Base-by-base conservation (phyloP, 176 grass and related monocot genomes). In the Oryza glaberrima region DNA sequence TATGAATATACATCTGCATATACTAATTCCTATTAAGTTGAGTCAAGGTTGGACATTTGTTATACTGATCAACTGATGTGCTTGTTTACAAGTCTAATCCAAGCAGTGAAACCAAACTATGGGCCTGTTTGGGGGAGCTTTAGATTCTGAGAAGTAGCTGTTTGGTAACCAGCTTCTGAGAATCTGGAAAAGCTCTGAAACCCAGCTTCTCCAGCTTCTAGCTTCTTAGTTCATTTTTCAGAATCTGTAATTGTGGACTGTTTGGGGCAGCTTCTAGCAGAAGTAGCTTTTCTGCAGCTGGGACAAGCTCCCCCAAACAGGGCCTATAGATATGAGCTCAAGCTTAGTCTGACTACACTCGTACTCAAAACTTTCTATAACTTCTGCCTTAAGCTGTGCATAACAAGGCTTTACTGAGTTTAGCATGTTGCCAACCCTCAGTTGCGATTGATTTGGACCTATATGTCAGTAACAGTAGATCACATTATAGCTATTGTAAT, bases 381-480 rank as follows among this genome's bases (percentile, higher is more conserved):
- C 11, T 32, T 78, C 20, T 25, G 60, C 35, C 23, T 28, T 77
- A 15, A 26, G 36, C 14, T 0, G 9, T 52, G 52, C 67, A 49
- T 70, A 61, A 46, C 16, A 9, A 46, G 38, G 5, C 26, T 78
- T 17, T 11, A 9, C 20, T 49, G 20, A 38, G 65, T 69, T 56
- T 48, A 60, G 1, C 19, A 61, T 36, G 78, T 72, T 77, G 73
- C 22, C 44, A 43, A 3, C 44, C 6, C 4, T 77, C 51, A 67
- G 9, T 46, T 36, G 16, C 5, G 63, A 64, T 38, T 28, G 35
- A 69, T 84, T 63, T 76, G 64, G 15, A 84, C 71, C 3, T 69
- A 32, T 84, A 67, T 63, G 46, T 69, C 73, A 8, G 28, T 63
- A 66, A 77, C 66, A 72, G 46, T 32, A 75, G 23, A 73, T 73